Evolutionary conservation across 1,139 yeast genomes (phyloP).

Genomic region (Diutina catenulata): DNA sequence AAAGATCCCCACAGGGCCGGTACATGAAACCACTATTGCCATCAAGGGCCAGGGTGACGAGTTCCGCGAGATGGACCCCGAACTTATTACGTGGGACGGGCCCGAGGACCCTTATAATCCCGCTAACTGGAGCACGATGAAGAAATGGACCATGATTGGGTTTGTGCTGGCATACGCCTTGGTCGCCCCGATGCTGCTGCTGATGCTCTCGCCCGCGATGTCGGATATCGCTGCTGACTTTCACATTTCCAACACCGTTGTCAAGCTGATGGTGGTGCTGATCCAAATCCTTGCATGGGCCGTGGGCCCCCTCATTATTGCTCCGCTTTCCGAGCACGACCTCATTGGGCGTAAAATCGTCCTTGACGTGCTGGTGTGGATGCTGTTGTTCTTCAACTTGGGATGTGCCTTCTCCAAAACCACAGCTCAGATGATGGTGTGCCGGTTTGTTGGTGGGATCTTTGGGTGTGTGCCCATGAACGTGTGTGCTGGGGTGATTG

Average conservation of each 20-base stretch:
- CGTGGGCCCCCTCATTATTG: constrained; percentile 30
- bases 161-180: constrained; percentile 31
- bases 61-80: background rate
- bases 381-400: constrained; percentile 19
- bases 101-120: constrained; percentile 17
- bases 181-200: constrained; percentile 36
- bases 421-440: constrained; percentile 25
- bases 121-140: constrained; percentile 22
- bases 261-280: constrained; percentile 29
- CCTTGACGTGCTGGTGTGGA: constrained; percentile 26
- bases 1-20: constrained; percentile 5
- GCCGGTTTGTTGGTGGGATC: constrained; percentile 28
- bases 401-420: constrained; percentile 22
- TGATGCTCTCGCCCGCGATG: constrained; percentile 34
- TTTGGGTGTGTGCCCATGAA: constrained; percentile 13
- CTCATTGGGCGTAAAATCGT: constrained; percentile 29
- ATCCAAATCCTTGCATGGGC: constrained; percentile 39
- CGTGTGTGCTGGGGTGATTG: constrained; percentile 5
- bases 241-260: constrained; percentile 18
- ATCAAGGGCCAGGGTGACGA: constrained; percentile 4
- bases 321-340: constrained; percentile 35
- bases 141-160: constrained; percentile 19
- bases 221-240: constrained; percentile 23
- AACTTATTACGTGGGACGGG: constrained; percentile 3
- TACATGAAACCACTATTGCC: constrained; percentile 1